Evolutionary conservation across 768 basidiomycete genomes (phyloP).

Genomic region (Termitomyces sp.): DNA sequence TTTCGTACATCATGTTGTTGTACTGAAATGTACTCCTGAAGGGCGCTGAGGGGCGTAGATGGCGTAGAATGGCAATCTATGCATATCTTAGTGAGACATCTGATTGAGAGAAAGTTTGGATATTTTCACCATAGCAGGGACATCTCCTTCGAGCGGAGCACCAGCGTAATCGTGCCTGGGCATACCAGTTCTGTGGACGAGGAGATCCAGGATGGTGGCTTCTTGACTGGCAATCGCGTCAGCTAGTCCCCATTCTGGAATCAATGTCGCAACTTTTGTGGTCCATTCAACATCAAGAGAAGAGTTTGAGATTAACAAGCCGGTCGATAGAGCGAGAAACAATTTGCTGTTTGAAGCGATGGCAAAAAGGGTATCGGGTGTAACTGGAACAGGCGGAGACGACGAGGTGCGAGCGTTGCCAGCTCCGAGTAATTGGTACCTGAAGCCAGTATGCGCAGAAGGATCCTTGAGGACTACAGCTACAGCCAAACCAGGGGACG

Average conservation of each 20-base stretch:
- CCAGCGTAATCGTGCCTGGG: conserved; percentile 42
- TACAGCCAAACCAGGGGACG: conserved; percentile 36
- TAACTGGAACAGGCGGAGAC: conserved; percentile 22
- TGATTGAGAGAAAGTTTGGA: neutral
- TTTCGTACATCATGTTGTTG: conserved; percentile 44
- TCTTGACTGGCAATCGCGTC: conserved; percentile 32
- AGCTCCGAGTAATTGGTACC: conserved; percentile 35
- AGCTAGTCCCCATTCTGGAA: conserved; percentile 37
- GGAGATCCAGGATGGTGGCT: conserved; percentile 36
- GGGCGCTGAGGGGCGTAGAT: conserved; percentile 37
- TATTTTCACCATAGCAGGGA: conserved; percentile 31
- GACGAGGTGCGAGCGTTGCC: conserved; percentile 30
- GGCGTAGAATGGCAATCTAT: conserved; percentile 33
- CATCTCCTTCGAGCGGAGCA: conserved; percentile 23
- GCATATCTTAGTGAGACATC: neutral
- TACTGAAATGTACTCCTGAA: conserved; percentile 41
- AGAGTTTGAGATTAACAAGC: conserved; percentile 35
- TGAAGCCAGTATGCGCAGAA: conserved; percentile 26
- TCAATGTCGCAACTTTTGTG: conserved; percentile 31
- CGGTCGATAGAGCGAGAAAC: conserved; percentile 34
- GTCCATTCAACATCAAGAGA: conserved; percentile 35
- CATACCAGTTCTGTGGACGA: conserved; percentile 41
- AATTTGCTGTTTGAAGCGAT: conserved; percentile 44
- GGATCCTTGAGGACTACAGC: conserved; percentile 35
- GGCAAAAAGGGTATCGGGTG: conserved; percentile 40